phyloP scores from a whole-genome alignment of 495 filamentous ascomycete species.

The Gamarada debralockiae region DNA sequence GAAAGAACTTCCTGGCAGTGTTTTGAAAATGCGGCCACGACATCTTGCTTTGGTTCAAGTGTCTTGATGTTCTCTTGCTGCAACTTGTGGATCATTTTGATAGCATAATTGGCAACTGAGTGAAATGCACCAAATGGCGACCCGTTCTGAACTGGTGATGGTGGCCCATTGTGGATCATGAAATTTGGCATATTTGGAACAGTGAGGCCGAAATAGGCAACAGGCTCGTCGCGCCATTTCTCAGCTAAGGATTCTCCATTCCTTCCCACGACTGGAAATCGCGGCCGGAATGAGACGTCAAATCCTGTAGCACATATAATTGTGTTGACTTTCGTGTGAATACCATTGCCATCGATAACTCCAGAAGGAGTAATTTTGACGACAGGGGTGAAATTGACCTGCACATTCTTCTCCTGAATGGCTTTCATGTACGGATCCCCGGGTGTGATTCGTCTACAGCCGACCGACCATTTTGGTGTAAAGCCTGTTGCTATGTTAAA shows the following conservation, averaged over 20 bases:
- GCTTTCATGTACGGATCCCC: constrained; percentile 55
- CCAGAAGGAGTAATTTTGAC: constrained; percentile 42
- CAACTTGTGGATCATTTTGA: constrained; percentile 30
- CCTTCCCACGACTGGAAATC: constrained; percentile 44
- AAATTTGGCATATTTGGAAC: constrained; percentile 32
- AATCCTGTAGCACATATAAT: constrained; percentile 55
- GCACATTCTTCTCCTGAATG: constrained; percentile 44
- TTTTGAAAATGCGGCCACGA: constrained; percentile 51
- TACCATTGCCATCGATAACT: constrained; percentile 38
- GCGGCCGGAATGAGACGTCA: constrained; percentile 42
- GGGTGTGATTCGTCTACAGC: constrained; percentile 55
- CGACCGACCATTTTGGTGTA: constrained; percentile 49
- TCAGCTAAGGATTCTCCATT: constrained; percentile 38
- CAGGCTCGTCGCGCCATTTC: constrained; percentile 44
- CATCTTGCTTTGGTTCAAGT: constrained; percentile 23
- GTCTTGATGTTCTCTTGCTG: constrained; percentile 34
- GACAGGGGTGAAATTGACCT: constrained; percentile 41
- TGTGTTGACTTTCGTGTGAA: constrained; percentile 35
- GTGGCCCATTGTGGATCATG: constrained; percentile 10
- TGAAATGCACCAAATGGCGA: not conserved
- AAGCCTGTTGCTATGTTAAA: too few species aligned
- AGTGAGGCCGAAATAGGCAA: constrained; percentile 43
- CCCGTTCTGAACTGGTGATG: not conserved
- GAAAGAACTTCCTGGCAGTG: constrained; percentile 61
- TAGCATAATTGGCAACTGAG: not conserved